Conservation (phyloP, 2,329 filamentous ascomycete species). For the Diatrype stigma region DNA sequence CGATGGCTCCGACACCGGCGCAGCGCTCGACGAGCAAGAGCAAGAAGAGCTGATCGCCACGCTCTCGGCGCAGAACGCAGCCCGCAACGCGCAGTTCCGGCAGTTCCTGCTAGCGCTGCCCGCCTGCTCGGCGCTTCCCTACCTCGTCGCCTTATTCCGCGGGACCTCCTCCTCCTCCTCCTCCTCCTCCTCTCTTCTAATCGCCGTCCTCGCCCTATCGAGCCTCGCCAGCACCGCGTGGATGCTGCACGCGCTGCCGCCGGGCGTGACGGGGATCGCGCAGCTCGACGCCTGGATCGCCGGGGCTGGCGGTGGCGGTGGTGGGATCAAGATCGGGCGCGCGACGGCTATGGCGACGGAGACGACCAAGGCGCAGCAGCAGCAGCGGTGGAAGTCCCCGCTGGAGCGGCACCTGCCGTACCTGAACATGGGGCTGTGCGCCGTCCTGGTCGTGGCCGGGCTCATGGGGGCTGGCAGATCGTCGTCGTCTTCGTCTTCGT, state of each 20-base stretch:
- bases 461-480: slow-evolving; percentile 20
- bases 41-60: slow-evolving; percentile 60
- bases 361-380: slow-evolving; percentile 7
- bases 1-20: slow-evolving; percentile 43
- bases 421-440: slow-evolving; percentile 55
- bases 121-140: slow-evolving; percentile 49
- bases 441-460: slow-evolving; percentile 45
- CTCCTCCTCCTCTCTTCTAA: no score
- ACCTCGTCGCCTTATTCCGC: slow-evolving; percentile 44
- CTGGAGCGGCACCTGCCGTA: slow-evolving; percentile 56
- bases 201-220: slow-evolving; percentile 55
- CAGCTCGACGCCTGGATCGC: slow-evolving; percentile 43
- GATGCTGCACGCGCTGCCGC: slow-evolving; percentile 52
- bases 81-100: slow-evolving; percentile 55
- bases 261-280: slow-evolving; percentile 49
- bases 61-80: slow-evolving; percentile 52
- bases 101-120: slow-evolving; percentile 58
- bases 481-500: neutral
- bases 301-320: slow-evolving; percentile 8
- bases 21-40: slow-evolving; percentile 43
- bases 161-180: no score
- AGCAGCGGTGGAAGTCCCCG: slow-evolving; percentile 33
- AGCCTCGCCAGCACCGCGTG: slow-evolving; percentile 61
- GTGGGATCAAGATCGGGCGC: slow-evolving; percentile 7
- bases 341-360: slow-evolving; percentile 16